Evolutionary conservation across 2,329 filamentous ascomycete genomes (phyloP).

Genomic region (Colletotrichum sp.): DNA sequence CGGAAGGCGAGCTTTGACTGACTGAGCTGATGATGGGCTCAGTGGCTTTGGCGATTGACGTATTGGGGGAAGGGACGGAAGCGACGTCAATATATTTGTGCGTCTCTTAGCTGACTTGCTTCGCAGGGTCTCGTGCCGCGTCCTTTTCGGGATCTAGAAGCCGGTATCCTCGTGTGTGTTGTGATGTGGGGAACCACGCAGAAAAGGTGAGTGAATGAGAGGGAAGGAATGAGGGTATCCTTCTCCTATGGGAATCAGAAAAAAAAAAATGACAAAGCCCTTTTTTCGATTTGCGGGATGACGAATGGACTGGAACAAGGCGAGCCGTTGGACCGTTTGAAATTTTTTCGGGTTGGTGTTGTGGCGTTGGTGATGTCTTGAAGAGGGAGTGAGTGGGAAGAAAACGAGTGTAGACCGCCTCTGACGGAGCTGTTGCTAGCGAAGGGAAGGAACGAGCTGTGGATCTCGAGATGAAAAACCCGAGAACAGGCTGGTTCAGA

Average conservation of each 20-base stretch:
- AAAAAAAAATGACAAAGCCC: background rate
- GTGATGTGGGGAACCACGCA: background rate
- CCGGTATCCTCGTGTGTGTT: background rate
- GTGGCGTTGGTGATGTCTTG: background rate
- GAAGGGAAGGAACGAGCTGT: conserved; percentile 16
- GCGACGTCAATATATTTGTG: conserved; percentile 19
- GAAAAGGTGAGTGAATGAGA: background rate
- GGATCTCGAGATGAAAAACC: background rate
- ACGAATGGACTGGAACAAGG: conserved; percentile 10
- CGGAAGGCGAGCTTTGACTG: background rate
- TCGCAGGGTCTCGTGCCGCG: conserved; percentile 17
- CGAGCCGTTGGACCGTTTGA: background rate
- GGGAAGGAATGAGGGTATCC: background rate
- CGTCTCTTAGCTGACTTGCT: conserved; percentile 1
- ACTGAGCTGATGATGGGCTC: background rate
- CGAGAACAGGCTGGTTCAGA: background rate
- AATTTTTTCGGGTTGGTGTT: background rate
- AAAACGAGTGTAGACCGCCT: conserved; percentile 15
- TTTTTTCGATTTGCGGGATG: background rate
- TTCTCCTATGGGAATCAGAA: background rate
- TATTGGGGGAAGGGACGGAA: conserved; percentile 4
- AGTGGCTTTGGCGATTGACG: background rate
- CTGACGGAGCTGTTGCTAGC: background rate
- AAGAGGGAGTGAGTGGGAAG: background rate
- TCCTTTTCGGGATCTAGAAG: conserved; percentile 16